These are phyloP conservation scores for Gyromitra esculenta DNA, from an alignment of 2,329 filamentous ascomycete species.

Conservation along the genomic window DNA sequence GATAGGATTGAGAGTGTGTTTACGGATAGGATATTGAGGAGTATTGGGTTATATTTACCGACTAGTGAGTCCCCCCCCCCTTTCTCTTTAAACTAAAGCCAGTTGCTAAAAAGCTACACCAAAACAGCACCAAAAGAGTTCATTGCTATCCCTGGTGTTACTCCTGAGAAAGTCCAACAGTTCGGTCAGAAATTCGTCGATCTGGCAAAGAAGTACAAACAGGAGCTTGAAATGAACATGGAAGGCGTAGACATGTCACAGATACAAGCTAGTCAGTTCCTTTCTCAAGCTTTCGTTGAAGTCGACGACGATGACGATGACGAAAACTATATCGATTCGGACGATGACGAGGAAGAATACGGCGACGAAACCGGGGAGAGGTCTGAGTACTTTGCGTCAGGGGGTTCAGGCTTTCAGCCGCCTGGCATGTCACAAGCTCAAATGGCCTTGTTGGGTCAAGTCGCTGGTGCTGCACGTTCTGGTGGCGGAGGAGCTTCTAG, in stretches of 20 bases:
- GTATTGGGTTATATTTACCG: conserved; percentile 78
- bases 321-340: conserved; percentile 9
- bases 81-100: background rate
- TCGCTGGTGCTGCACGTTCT: conserved; percentile 1
- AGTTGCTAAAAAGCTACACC: conserved; percentile 5
- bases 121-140: conserved; percentile 37
- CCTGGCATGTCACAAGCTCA: conserved; percentile 46
- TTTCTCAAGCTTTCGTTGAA: background rate
- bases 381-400: conserved; percentile 32
- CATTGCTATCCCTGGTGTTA: conserved; percentile 20
- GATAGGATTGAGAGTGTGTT: conserved; percentile 66
- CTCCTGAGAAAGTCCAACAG: conserved; percentile 68
- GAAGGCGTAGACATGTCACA: conserved; percentile 52
- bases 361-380: conserved; percentile 13
- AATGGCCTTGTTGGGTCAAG: conserved; percentile 30
- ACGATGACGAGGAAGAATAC: conserved; percentile 14
- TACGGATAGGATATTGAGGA: conserved; percentile 73
- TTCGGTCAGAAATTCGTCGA: conserved; percentile 71
- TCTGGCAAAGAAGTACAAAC: conserved; percentile 66
- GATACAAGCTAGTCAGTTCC: conserved; percentile 6
- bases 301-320: conserved; percentile 11
- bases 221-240: conserved; percentile 66
- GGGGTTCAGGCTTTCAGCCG: conserved; percentile 23
- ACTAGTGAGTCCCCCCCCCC: conserved; percentile 60
- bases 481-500: background rate